These are phyloP conservation scores for Anthostomella pinea DNA, from an alignment of 2,329 filamentous ascomycete species.

Conservation along the genomic window DNA sequence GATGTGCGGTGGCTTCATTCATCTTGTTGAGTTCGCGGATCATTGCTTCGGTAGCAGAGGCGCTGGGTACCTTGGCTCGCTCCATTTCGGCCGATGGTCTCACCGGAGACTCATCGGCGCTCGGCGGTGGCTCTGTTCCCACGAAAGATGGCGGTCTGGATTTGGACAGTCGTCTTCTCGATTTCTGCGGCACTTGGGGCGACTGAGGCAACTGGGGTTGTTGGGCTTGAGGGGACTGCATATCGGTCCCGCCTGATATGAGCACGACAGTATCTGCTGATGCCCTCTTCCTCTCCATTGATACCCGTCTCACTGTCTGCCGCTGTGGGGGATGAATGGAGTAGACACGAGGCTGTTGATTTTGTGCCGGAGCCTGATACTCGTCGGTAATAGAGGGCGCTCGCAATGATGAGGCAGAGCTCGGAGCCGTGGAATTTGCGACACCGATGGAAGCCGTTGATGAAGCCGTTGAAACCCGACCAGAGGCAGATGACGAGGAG, in stretches of 20 bases:
- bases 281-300: background rate
- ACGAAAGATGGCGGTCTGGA: slow-evolving; percentile 6
- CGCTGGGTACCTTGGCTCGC: slow-evolving; percentile 7
- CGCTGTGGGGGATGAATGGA: slow-evolving; percentile 1
- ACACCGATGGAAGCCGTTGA: slow-evolving; percentile 25
- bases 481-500: slow-evolving; percentile 13
- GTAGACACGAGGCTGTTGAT: background rate
- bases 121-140: slow-evolving; percentile 9
- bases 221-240: slow-evolving; percentile 1
- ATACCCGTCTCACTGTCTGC: too few relatives aligned
- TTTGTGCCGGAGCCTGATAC: slow-evolving; percentile 1
- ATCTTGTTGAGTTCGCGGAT: slow-evolving; percentile 9
- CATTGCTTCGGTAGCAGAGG: slow-evolving; percentile 6
- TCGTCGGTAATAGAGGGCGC: slow-evolving; percentile 13
- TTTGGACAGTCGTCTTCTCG: slow-evolving; percentile 24
- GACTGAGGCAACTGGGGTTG: slow-evolving; percentile 2
- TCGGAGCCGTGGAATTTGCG: slow-evolving; percentile 24
- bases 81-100: slow-evolving; percentile 10
- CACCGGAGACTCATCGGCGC: slow-evolving; percentile 1
- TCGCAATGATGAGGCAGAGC: slow-evolving; percentile 14
- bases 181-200: slow-evolving; percentile 9
- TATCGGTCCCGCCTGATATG: background rate
- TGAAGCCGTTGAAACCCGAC: slow-evolving; percentile 19
- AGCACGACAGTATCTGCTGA: background rate
- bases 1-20: too few relatives aligned